Evolutionary conservation across 257 asterid genomes (phyloP), one percentile per base, ranked within the genome.

Genomic region (Petunia axillaris): DNA sequence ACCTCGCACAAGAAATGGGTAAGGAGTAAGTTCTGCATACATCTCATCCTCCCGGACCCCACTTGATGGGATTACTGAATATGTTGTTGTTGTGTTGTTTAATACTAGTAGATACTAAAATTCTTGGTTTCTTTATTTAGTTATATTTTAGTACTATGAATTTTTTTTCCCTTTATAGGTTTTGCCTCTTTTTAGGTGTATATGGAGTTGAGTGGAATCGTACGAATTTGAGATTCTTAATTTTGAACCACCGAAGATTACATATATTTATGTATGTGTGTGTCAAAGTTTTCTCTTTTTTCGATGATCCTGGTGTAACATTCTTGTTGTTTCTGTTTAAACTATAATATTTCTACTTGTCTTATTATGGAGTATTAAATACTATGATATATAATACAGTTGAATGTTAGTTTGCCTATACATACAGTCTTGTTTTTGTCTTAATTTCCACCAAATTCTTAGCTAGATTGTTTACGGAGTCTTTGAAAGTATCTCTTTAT

Each of bases 251-350:
- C 39, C 13, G 37, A 59, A 25, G 39, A 35, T 65, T 39, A 52
- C 25, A 25, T 25, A 25, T 25, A 25, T 25, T 38, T 63, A 37
- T 43, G 38, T 37, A 57, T 57, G 25, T 59, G 65, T 59, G 7
- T 63, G 15, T 36, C 48, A 64, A n/a, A 39, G 48, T 64, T 62
- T 6, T 41, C 43, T 41, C 58, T 64, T 58, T 66, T 62, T 75
- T 71, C 57, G 67, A 83, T 81, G 80, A 40, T 79, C 80, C 36
- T 83, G 82, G 84, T 82, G 85, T 40, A 64, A 82, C 65, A 25
- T 89, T 80, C 60, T 77, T 80, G 74, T 55, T 81, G 46, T 85
- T 85, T 86, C 60, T 80, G 82, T 62, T 75, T 4, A 50, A 50
- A 44, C 65, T 55, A 64, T 67, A 4, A 3, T 58, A 25, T 59